Evolutionary conservation across 495 filamentous ascomycete species (phyloP), one percentile per base, ranked within the genome.

Genomic region (Xylaria telfairii): DNA sequence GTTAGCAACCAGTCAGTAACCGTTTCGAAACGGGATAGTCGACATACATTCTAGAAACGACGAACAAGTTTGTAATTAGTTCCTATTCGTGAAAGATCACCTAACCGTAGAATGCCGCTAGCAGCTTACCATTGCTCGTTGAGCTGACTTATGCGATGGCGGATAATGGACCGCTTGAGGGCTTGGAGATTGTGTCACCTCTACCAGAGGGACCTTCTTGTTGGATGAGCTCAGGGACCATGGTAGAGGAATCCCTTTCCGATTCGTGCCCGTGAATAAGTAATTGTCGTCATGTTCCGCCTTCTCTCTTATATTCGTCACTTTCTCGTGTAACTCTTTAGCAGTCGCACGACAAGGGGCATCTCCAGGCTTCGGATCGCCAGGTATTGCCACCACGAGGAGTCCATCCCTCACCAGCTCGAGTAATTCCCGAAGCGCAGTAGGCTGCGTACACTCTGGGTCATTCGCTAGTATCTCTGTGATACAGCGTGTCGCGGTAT

Each of bases 351-450:
- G 60, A 47, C 26, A 63, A 28, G 5, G 10, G 13, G 24, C 60
- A 30, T 63, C 39, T 63, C 4, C n/a, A 19, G 56, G 56, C 3
- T 28, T 39, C 19, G 10, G 32, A 60, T 37, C 19, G 34, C 10
- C 32, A 1, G 56, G 56, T 21, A 60, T 39, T 21, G 30, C 1
- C 30, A 79, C 72, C 4, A 79, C 75, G 5, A 79, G 68, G 13
- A 79, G 71, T 21, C 70, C 71, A 5, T 68, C 72, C 42, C 60
- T 65, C 17, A 79, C 67, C 37, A 77, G 44, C 10, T 71, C 44
- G 17, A 79, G 71, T 12, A 77, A 71, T 17, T 79, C 72, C 9
- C 69, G 30, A n/a, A 77, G 42, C 9, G 74, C 77, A 8, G 72
- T 72, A 15, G 72, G 28, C 8, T 19, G 24, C 42, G 32, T 56